Evolutionary conservation across 306 rosid genomes (phyloP).

Genomic region (Hippophae rhamnoides): DNA sequence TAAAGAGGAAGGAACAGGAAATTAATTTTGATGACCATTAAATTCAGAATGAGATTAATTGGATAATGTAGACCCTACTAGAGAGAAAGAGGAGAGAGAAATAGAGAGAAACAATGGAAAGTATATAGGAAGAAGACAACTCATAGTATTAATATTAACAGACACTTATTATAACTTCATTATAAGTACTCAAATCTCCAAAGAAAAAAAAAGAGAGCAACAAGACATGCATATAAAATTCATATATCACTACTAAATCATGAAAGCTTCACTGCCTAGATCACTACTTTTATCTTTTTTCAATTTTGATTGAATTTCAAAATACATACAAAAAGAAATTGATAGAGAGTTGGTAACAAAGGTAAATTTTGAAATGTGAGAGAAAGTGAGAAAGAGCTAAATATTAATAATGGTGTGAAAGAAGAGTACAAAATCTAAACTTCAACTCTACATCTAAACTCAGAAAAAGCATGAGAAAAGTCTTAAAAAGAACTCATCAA

Average conservation of each 20-base stretch:
- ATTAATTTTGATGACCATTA: conserved; percentile 40
- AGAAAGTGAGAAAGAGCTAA: not conserved
- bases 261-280: conserved; percentile 30
- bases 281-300: not conserved
- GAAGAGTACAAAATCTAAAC: conserved; percentile 47
- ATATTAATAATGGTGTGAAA: not conserved
- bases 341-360: too few relatives aligned
- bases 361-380: too few relatives aligned
- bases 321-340: too few relatives aligned
- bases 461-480: conserved; percentile 44
- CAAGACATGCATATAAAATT: conserved; percentile 24
- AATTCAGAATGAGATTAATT: conserved; percentile 4
- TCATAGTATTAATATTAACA: conserved; percentile 31
- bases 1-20: conserved; percentile 49
- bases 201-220: conserved; percentile 22
- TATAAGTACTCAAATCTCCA: conserved; percentile 31
- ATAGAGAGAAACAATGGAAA: conserved; percentile 22
- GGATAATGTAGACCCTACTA: conserved; percentile 76
- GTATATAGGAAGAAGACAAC: conserved; percentile 53
- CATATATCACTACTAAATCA: conserved; percentile 11
- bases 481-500: conserved; percentile 26
- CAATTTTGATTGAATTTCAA: too few relatives aligned
- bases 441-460: conserved; percentile 45
- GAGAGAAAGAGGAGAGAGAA: conserved; percentile 14
- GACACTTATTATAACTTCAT: conserved; percentile 31